Evolutionary conservation across 2,329 filamentous ascomycete species (phyloP), one percentile per base, ranked within the genome.

Genomic region (Acephala macrosclerotiorum): DNA sequence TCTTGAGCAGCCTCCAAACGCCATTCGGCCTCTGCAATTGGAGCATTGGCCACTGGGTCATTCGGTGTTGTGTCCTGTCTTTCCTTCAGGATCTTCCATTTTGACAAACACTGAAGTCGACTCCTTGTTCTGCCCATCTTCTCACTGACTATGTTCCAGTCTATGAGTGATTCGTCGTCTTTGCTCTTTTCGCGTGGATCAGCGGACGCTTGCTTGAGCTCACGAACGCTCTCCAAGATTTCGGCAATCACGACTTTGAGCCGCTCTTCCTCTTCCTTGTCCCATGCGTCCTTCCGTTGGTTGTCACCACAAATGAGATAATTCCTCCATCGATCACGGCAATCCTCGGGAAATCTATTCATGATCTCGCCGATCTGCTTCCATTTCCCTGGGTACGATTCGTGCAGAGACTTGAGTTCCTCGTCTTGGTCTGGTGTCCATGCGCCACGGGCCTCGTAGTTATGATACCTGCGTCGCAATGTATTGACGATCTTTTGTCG

Each of bases 251-350:
- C 81, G 1, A 79, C 75, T 29, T 56, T 71, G 8, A 75, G 61
- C 16, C 51, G 60, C 8, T 68, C 62, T 72, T 91, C 88, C 71
- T 94, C 91, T 0, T 83, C 80, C 20, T 84, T 77, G 1, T 80
- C 81, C 91, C 91, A 94, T 1, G 79, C 76, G 38, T 85, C 84
- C 49, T 80, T 84, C 36, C 81, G 82, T 58, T 69, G 79, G 0
- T 81, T 82, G 6, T 84, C 80, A 22, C 85, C 85, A 61, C 86
- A 89, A 55, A 89, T 79, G 25, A 91, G 78, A 71, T 90, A 88
- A 71, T 92, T 91, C 45, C 88, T 83, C 81, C 89, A 92, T 3
- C 91, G 87, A 75, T 93, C 90, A 59, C 90, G 85, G 60, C 89
- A 83, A 73, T 93, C 90, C 66, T 88, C 85, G 0, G 85, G 82